Evolutionary conservation across 2,329 filamentous ascomycete species (phyloP).

Genomic region (Chaetomium strumarium): DNA sequence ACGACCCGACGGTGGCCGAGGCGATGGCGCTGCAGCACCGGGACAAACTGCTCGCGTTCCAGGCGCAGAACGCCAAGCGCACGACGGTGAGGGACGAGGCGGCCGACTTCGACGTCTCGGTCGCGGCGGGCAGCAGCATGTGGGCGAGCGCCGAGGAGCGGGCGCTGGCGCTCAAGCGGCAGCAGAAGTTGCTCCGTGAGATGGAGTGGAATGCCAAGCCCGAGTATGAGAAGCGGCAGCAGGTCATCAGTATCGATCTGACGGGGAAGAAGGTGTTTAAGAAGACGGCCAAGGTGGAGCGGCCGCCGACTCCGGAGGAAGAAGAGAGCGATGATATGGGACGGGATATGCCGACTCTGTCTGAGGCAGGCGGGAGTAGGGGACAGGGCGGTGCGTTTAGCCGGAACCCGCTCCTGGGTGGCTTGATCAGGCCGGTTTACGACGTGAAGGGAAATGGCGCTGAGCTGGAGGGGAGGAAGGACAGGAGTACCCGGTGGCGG

Average conservation of each 20-base stretch:
- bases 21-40: conserved; percentile 69
- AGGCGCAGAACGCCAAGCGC: conserved; percentile 76
- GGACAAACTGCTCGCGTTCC: conserved; percentile 74
- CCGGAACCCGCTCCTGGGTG: conserved; percentile 60
- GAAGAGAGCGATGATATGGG: conserved; percentile 31
- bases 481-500: conserved; percentile 46
- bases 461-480: conserved; percentile 38
- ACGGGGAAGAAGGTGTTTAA: conserved; percentile 70
- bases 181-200: conserved; percentile 77
- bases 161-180: conserved; percentile 74
- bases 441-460: conserved; percentile 47
- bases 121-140: conserved; percentile 54
- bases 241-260: conserved; percentile 81
- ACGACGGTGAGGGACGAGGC: conserved; percentile 87
- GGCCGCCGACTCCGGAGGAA: conserved; percentile 48
- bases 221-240: conserved; percentile 81
- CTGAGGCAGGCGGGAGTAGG: conserved; percentile 33
- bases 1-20: conserved; percentile 48
- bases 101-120: conserved; percentile 50
- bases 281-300: conserved; percentile 60
- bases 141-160: conserved; percentile 82
- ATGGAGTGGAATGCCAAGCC: conserved; percentile 81
- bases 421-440: conserved; percentile 59
- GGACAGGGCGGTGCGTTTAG: conserved; percentile 52
- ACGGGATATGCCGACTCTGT: conserved; percentile 26